Conservation (phyloP, 2,329 filamentous ascomycete species). For the Paecilomyces dactylethromorphus region DNA sequence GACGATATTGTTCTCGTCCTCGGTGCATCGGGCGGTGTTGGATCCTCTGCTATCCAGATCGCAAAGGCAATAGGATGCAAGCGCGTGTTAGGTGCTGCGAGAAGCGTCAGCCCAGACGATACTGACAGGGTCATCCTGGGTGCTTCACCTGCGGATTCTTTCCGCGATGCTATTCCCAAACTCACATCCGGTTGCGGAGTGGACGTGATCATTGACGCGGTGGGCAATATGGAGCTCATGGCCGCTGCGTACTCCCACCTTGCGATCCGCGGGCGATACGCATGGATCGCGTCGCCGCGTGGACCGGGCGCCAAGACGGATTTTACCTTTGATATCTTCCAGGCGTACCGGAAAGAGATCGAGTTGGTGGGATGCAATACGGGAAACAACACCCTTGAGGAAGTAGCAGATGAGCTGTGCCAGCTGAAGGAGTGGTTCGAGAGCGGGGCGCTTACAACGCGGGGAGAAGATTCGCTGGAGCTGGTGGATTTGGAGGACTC, state of each 20-base stretch:
- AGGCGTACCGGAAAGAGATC: conserved; percentile 14
- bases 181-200: conserved; percentile 10
- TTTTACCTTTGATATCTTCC: conserved; percentile 12
- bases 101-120: conserved; percentile 4
- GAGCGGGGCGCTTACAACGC: conserved; percentile 5
- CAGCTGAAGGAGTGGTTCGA: conserved; percentile 8
- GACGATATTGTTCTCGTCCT: conserved; percentile 22
- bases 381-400: conserved; percentile 5
- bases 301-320: conserved; percentile 3
- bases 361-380: conserved; percentile 14
- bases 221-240: conserved; percentile 20
- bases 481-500: conserved; percentile 8
- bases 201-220: conserved; percentile 19
- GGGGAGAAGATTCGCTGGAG: conserved; percentile 5
- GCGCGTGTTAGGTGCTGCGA: conserved; percentile 16
- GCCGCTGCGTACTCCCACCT: conserved; percentile 15
- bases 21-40: conserved; percentile 21
- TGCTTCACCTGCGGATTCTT: background rate
- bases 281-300: background rate
- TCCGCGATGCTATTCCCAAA: background rate
- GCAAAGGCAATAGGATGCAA: conserved; percentile 16
- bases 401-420: conserved; percentile 8
- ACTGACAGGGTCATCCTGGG: background rate
- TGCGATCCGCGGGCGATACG: conserved; percentile 15
- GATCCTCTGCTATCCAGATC: conserved; percentile 17